Conservation (phyloP, 805 yeast species). For the Priceomyces fermenticarens region DNA sequence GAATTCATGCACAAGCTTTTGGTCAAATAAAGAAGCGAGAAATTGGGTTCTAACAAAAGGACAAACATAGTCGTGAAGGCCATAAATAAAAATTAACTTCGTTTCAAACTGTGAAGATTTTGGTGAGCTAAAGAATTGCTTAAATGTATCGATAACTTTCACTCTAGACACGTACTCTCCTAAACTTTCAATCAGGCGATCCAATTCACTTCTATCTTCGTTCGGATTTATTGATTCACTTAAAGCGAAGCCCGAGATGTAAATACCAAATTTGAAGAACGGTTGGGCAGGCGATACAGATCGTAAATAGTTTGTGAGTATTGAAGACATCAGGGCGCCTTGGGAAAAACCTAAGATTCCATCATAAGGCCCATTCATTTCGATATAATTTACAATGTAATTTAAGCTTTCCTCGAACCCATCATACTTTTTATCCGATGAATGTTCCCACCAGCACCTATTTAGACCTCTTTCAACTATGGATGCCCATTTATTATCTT, state of each 20-base stretch:
- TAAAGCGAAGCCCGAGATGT: constrained; percentile 36
- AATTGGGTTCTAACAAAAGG: constrained; percentile 28
- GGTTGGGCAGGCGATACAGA: constrained; percentile 21
- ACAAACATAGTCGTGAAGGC: constrained; percentile 30
- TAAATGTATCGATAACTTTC: constrained; percentile 15
- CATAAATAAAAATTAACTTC: constrained; percentile 25
- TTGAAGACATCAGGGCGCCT: constrained; percentile 39
- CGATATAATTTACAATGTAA: constrained; percentile 24
- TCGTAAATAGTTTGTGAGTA: constrained; percentile 22
- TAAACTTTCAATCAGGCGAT: constrained; percentile 19
- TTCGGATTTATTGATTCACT: constrained; percentile 17
- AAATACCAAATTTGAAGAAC: constrained; percentile 23
- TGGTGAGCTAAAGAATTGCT: constrained; percentile 16
- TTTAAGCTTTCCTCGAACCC: constrained; percentile 28
- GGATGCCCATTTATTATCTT: constrained; percentile 24
- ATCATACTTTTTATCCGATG: constrained; percentile 15
- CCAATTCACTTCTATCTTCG: constrained; percentile 14
- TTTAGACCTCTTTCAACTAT: constrained; percentile 26
- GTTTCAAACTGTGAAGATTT: constrained; percentile 15
- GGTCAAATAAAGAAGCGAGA: constrained; percentile 18
- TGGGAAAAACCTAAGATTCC: constrained; percentile 43
- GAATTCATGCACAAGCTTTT: constrained; percentile 12
- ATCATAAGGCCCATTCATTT: constrained; percentile 38
- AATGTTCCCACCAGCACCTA: constrained; percentile 37
- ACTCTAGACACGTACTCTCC: constrained; percentile 18